phyloP scores from a whole-genome alignment of 768 basidiomycete genomes.

The Hirschioporus abietinus region DNA sequence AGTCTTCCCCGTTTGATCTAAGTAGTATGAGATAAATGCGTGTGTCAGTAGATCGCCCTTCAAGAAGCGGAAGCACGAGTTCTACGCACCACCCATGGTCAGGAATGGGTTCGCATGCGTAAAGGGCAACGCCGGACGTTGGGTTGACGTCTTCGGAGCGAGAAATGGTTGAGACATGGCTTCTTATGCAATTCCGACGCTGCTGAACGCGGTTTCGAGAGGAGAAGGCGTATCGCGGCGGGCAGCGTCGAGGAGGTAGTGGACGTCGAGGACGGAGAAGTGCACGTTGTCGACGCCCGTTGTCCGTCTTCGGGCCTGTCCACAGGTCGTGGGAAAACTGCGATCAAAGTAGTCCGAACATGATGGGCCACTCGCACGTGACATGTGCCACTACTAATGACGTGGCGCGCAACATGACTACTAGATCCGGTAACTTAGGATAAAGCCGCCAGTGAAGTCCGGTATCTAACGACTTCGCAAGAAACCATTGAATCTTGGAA shows the following conservation, averaged over 20 bases:
- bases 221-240: background rate
- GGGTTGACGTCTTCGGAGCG: conserved; percentile 5
- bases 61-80: conserved; percentile 3
- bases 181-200: background rate
- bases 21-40: background rate
- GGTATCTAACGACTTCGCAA: too few species aligned
- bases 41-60: conserved; percentile 15
- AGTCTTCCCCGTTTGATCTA: conserved; percentile 40
- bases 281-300: background rate
- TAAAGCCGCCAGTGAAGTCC: background rate
- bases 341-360: background rate
- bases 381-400: background rate
- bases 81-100: background rate
- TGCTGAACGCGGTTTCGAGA: background rate
- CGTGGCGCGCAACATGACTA: background rate
- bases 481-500: too few species aligned
- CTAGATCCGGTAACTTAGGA: background rate
- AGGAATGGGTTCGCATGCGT: conserved; percentile 19
- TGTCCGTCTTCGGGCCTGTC: background rate
- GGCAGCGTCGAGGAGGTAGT: background rate
- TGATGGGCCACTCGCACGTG: background rate
- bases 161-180: background rate
- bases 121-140: conserved; percentile 17
- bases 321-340: background rate
- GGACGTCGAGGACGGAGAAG: background rate